phyloP scores from a whole-genome alignment of 1,284 basidiomycete species.

The Boletus mariae region DNA sequence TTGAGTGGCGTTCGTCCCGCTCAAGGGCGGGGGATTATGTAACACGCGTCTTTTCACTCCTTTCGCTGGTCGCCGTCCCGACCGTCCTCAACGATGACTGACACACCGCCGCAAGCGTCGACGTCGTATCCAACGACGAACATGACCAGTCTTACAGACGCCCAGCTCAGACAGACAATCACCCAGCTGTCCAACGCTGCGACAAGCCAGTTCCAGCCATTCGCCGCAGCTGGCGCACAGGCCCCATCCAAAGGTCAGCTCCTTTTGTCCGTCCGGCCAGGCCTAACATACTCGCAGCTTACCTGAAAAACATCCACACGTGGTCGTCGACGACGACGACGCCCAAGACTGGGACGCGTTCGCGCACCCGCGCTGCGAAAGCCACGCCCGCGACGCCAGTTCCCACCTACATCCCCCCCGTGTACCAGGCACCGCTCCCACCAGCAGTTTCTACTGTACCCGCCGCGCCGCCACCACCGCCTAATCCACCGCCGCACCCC shows the following conservation, averaged over 20 bases:
- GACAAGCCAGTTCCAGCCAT: slow-evolving; percentile 38
- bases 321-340: slow-evolving; percentile 45
- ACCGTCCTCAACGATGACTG: slow-evolving; percentile 23
- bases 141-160: slow-evolving; percentile 48
- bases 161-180: slow-evolving; percentile 57
- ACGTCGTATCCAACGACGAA: slow-evolving; percentile 34
- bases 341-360: slow-evolving; percentile 23
- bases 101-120: slow-evolving; percentile 26
- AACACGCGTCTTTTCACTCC: slow-evolving; percentile 24
- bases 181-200: slow-evolving; percentile 44
- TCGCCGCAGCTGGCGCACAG: slow-evolving; percentile 42
- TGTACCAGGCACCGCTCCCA: slow-evolving; percentile 27
- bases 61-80: not conserved
- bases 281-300: slow-evolving; percentile 38
- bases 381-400: slow-evolving; percentile 28
- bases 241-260: slow-evolving; percentile 42
- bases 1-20: too few relatives aligned
- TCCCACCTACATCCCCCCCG: slow-evolving; percentile 33
- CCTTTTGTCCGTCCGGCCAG: slow-evolving; percentile 1
- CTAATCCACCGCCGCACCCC: slow-evolving; percentile 49
- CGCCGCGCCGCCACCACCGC: slow-evolving; percentile 23
- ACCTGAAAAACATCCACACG: slow-evolving; percentile 60
- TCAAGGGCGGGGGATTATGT: slow-evolving; percentile 20
- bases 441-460: slow-evolving; percentile 19
- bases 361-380: slow-evolving; percentile 36